Percentiles rank a stretch among this genome's conserved stretches.
Conservation (phyloP, 2,329 filamentous ascomycete genomes). For the Clonostachys sp. region DNA sequence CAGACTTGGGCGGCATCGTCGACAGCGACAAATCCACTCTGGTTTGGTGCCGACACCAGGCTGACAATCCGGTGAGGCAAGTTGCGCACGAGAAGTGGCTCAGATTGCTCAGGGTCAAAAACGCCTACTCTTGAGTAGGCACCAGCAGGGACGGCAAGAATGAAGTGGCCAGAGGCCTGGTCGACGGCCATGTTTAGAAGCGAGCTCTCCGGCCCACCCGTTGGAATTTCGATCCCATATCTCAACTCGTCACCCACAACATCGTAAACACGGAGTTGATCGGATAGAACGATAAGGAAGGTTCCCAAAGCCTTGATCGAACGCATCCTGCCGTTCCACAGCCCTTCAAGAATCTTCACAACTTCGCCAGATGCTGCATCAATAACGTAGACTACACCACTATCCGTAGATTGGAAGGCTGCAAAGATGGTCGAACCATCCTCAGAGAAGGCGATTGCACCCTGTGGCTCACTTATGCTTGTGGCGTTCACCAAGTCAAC, state of each 20-base stretch:
- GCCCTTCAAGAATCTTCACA: constrained; percentile 59
- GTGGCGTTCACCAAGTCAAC: constrained; percentile 16
- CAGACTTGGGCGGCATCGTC: constrained; percentile 74
- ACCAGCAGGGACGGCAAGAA: constrained; percentile 45
- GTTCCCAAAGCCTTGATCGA: constrained; percentile 69
- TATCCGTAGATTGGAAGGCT: constrained; percentile 48
- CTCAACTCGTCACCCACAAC: constrained; percentile 72
- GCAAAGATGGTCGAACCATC: constrained; percentile 82
- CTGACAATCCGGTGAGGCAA: constrained; percentile 59
- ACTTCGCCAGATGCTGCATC: constrained; percentile 66
- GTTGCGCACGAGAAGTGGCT: constrained; percentile 53
- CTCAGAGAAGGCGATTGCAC: constrained; percentile 72
- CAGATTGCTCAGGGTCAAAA: constrained; percentile 57
- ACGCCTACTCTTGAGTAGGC: constrained; percentile 52
- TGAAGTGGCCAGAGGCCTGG: constrained; percentile 57
- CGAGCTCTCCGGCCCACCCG: constrained; percentile 29
- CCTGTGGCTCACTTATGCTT: constrained; percentile 38
- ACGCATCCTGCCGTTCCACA: constrained; percentile 62
- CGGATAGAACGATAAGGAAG: constrained; percentile 71
- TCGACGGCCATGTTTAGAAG: constrained; percentile 71
- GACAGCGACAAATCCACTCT: constrained; percentile 69
- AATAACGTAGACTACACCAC: constrained; percentile 69
- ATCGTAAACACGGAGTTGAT: constrained; percentile 75
- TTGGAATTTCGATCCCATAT: constrained; percentile 57
- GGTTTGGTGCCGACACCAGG: constrained; percentile 57